Percentiles rank a stretch among this genome's conserved stretches.
Evolutionary conservation across 75 land plant genomes (phyloP).

Genomic region (Pinus tabuliformis): DNA sequence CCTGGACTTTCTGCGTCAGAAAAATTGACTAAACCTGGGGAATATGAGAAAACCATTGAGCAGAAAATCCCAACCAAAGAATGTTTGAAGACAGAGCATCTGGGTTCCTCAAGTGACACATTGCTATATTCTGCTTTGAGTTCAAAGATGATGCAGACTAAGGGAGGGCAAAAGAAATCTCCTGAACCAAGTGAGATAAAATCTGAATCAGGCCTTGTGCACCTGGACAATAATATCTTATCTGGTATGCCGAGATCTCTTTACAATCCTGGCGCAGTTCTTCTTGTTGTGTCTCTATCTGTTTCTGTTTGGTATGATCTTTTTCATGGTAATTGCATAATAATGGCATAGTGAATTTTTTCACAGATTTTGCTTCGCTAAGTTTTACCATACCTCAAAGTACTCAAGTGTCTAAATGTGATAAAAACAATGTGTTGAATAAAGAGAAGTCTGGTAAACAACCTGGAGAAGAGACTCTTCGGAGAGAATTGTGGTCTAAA

Average conservation of each 20-base stretch:
- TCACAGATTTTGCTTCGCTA: background rate
- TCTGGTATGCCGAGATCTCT: background rate
- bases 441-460: conserved; percentile 24
- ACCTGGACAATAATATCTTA: background rate
- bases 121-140: background rate
- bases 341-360: background rate
- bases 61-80: background rate
- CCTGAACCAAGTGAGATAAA: background rate
- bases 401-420: background rate
- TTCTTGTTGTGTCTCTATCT: background rate
- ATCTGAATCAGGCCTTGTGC: background rate
- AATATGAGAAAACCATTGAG: background rate
- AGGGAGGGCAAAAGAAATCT: background rate
- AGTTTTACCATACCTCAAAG: background rate
- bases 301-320: background rate
- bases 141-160: background rate
- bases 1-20: background rate
- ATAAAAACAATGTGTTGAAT: background rate
- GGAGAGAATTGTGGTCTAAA: conserved; percentile 71
- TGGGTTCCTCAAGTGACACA: background rate
- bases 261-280: background rate
- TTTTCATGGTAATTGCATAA: background rate
- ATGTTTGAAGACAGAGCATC: background rate
- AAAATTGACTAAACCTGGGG: background rate
- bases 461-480: conserved; percentile 73